Base-by-base conservation (phyloP, 345 rosid species). In the Citrus unshiu region DNA sequence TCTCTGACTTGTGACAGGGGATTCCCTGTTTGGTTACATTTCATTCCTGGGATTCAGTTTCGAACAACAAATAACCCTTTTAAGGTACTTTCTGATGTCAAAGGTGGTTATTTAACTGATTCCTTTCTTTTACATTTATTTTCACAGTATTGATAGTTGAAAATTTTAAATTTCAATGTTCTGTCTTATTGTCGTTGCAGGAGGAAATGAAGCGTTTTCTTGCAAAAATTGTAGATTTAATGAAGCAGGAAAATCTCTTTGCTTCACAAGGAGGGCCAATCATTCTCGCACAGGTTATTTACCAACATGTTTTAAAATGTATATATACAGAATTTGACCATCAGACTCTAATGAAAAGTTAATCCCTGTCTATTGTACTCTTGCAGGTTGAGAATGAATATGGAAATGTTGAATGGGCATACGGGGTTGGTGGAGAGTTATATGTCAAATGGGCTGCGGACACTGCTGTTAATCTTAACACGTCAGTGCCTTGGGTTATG, bases 181-280 rank as follows among this genome's bases (percentile, higher is more conserved):
- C 51, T 66, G 9, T 68, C 18, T 61, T 34, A 29, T 46, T 64
- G 61, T 70, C 30, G 1, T 9, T 76, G 76, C 85, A 91, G 92
- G 72, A 68, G 0, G 92, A 89, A 82, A 91, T 91, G 90, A 74
- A 79, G 51, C 79, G 87, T 34, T 91, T 88, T 78, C 83, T 91
- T 19, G 67, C 69, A 18, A 91, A 91, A 80, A 85, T 89, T 71
- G 91, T 89, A 18, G 80, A 71, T 61, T 43, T 89, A 77, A 88
- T 91, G 91, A 86, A 85, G 86, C 84, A 84, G 37, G 91, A 88
- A 73, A 81, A 79, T 69, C 92, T 89, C 54, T 89, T 89, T 85
- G 94, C 92, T 69, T 73, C 90, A 21, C 91, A 89, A 79, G 94
- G 92, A 77, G 92, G 94, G 68, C 91, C 94, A n/a, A 86, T 89